Evolutionary conservation across 2,329 filamentous ascomycete genomes (phyloP).

Genomic region (Pseudogymnoascus sp.): DNA sequence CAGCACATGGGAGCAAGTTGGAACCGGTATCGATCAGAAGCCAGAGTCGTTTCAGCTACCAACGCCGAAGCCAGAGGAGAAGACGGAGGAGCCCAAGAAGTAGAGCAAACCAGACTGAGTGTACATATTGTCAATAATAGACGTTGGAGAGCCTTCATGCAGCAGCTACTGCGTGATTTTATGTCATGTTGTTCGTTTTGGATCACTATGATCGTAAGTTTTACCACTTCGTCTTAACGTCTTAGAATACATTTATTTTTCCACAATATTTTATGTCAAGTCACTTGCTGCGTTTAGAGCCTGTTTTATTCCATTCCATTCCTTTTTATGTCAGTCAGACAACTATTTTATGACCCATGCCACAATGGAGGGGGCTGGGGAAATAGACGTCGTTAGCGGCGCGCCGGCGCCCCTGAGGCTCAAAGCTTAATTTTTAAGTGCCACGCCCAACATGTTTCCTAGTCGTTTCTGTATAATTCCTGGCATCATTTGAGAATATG

Average conservation of each 20-base stretch:
- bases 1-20: slow-evolving; percentile 62
- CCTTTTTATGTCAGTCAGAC: not conserved
- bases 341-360: not conserved
- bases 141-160: not conserved
- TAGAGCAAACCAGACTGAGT: slow-evolving; percentile 34
- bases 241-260: not conserved
- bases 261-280: not conserved
- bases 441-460: not conserved
- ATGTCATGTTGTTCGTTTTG: not conserved
- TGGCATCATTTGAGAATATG: not conserved
- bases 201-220: not conserved
- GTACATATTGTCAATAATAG: slow-evolving; percentile 12
- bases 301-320: not conserved
- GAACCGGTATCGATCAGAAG: slow-evolving; percentile 64
- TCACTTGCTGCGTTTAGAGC: not conserved
- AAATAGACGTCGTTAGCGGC: not conserved
- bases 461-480: not conserved
- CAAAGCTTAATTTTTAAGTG: not conserved
- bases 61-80: slow-evolving; percentile 88
- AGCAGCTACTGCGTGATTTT: slow-evolving; percentile 6
- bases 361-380: not conserved
- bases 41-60: slow-evolving; percentile 90
- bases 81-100: slow-evolving; percentile 88
- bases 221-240: not conserved
- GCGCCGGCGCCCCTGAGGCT: not conserved